Percentiles rank a stretch among this genome's conserved stretches.
phyloP scores from a whole-genome alignment of 768 basidiomycete species.

The Rhodosporidiobolus sp. region DNA sequence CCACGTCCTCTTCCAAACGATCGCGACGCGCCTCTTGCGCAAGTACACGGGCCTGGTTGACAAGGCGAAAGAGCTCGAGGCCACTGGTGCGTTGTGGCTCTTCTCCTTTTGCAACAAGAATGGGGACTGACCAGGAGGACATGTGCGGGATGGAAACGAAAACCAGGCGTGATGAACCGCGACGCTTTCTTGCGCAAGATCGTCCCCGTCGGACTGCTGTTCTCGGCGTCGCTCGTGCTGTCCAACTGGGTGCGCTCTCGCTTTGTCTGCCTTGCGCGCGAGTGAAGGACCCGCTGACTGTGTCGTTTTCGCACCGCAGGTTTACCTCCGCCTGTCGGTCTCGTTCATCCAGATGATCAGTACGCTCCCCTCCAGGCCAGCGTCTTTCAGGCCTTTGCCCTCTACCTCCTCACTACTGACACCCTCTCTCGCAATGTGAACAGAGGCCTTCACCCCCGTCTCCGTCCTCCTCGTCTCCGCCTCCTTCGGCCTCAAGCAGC shows the following conservation, averaged over 20 bases:
- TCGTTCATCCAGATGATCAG: conserved; percentile 75
- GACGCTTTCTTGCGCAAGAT: conserved; percentile 80
- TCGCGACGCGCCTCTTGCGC: conserved; percentile 79
- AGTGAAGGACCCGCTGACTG: no score
- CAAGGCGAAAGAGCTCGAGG: conserved; percentile 60
- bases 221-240: conserved; percentile 76
- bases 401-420: not conserved
- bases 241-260: conserved; percentile 91
- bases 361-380: conserved; percentile 46
- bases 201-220: conserved; percentile 65
- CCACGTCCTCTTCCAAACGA: conserved; percentile 54
- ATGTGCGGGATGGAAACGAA: no score
- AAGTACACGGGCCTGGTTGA: conserved; percentile 76
- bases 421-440: no score
- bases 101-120: no score
- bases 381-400: no score
- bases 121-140: no score
- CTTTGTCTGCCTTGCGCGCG: no score
- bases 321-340: conserved; percentile 82
- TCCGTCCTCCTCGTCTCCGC: conserved; percentile 91
- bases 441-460: conserved; percentile 80
- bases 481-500: conserved; percentile 80
- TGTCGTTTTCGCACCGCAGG: no score
- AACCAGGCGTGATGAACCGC: conserved; percentile 68
- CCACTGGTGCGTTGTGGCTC: conserved; percentile 15